Evolutionary conservation across 2,329 filamentous ascomycete species (phyloP).

Genomic region (Aspergillus ustus): DNA sequence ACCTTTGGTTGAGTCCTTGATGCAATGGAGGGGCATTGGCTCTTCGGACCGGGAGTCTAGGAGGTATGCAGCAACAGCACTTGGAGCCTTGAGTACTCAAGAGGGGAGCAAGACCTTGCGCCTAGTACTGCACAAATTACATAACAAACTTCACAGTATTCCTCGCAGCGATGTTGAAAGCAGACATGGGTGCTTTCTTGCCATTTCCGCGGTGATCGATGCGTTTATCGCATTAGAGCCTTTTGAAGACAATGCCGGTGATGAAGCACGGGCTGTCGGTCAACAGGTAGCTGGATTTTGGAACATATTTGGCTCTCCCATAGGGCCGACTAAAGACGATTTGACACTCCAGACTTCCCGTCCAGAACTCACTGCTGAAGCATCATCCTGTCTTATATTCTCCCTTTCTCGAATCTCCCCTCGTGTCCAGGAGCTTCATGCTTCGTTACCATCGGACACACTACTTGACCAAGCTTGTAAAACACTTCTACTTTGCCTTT

Average conservation of each 20-base stretch:
- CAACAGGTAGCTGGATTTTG: constrained; percentile 39
- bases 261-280: constrained; percentile 33
- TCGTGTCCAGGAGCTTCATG: constrained; percentile 12
- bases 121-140: constrained; percentile 38
- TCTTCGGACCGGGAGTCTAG: constrained; percentile 77
- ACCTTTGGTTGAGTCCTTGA: constrained; percentile 70
- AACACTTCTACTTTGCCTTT: constrained; percentile 46
- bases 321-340: constrained; percentile 42
- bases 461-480: constrained; percentile 37
- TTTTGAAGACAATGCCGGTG: constrained; percentile 21
- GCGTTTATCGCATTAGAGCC: constrained; percentile 32
- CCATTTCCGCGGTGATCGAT: constrained; percentile 45
- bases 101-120: constrained; percentile 36
- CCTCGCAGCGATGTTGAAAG: constrained; percentile 46
- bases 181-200: constrained; percentile 51
- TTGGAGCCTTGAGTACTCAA: constrained; percentile 57
- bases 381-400: constrained; percentile 43
- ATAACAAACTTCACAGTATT: constrained; percentile 41
- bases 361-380: constrained; percentile 49
- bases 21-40: constrained; percentile 87
- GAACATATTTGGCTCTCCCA: constrained; percentile 42
- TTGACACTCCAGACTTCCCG: constrained; percentile 45
- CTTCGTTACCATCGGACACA: constrained; percentile 24
- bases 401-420: constrained; percentile 40
- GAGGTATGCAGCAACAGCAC: constrained; percentile 70